Conservation (phyloP, 2,329 filamentous ascomycete species). For the Claviceps cyperi region DNA sequence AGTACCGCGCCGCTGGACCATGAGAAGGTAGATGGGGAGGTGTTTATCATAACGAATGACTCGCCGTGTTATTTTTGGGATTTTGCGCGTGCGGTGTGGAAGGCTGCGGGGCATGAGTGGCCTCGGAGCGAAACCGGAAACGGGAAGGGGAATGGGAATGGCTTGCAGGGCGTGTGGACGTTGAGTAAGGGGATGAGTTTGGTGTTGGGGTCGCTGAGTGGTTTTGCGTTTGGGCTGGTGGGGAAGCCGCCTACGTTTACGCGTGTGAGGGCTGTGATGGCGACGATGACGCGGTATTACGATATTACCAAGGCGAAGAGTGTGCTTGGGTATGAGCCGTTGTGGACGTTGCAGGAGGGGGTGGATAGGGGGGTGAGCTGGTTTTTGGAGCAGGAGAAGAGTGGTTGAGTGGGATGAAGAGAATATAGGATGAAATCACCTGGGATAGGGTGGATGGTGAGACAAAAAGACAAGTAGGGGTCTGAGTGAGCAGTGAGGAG, state of each 20-base stretch:
- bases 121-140: neutral
- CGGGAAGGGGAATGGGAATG: constrained; percentile 9
- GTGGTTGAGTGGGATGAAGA: neutral
- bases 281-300: constrained; percentile 65
- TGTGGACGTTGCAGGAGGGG: constrained; percentile 53
- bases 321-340: constrained; percentile 53
- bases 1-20: constrained; percentile 50
- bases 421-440: no score
- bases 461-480: no score
- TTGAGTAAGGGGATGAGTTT: constrained; percentile 38
- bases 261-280: constrained; percentile 47
- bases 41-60: constrained; percentile 85
- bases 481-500: no score
- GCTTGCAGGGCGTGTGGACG: constrained; percentile 39
- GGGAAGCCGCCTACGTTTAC: constrained; percentile 42
- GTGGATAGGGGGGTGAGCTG: constrained; percentile 38
- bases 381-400: constrained; percentile 36
- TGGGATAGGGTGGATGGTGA: no score
- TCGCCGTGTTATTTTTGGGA: constrained; percentile 85
- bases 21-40: constrained; percentile 69
- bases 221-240: constrained; percentile 34
- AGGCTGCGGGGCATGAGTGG: constrained; percentile 36
- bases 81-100: constrained; percentile 67
- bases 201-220: constrained; percentile 36
- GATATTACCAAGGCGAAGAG: constrained; percentile 61